Evolutionary conservation across 2,329 filamentous ascomycete species (phyloP), one percentile per base, ranked within the genome.

Genomic region (Ambrosiella beaveri): DNA sequence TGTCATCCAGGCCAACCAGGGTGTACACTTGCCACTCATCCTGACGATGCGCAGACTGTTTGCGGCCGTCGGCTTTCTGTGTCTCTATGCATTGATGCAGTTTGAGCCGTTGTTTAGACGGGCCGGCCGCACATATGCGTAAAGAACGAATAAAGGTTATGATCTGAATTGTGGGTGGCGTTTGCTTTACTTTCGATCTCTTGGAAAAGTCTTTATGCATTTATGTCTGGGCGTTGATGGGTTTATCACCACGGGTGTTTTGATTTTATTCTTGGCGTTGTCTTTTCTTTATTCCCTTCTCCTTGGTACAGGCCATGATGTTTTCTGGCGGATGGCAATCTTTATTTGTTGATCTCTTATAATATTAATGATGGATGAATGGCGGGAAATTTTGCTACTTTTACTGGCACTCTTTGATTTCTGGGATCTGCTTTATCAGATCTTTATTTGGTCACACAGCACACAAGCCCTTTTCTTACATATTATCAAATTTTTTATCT

Each of bases 401-500:
- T 44, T 13, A 13, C 9, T 47, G 17, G 38, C 53, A 55, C n/a
- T 44, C n/a, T 44, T 54, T 38, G 37, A 35, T 41, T 41, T 41
- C 55, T 39, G 50, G 55, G 55, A 57, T 59, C 58, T 59, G 52
- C n/a, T 57, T 50, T 27, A 27, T 27, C 35, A 27, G 58, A 56
- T 61, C 59, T 57, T 56, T 57, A 44, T 58, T 61, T 61, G 59
- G 59, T 58, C 45, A 56, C 52, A 61, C 59, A 61, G 59, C 52
- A 61, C 59, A 60, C 47, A 38, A 40, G 15, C 53, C 38, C 27
- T 56, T 52, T 58, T 55, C 38, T 41, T 35, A 56, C 41, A 44
- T 50, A 45, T 59, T n/a, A 4, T 7, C 11, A 37, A 36, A 35
- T 9, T 35, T 40, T 36, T 35, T 36, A 57, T 19, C 57, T 36